Evolutionary conservation across 768 basidiomycete genomes (phyloP).

Genomic region (Rhodotorula paludigena): DNA sequence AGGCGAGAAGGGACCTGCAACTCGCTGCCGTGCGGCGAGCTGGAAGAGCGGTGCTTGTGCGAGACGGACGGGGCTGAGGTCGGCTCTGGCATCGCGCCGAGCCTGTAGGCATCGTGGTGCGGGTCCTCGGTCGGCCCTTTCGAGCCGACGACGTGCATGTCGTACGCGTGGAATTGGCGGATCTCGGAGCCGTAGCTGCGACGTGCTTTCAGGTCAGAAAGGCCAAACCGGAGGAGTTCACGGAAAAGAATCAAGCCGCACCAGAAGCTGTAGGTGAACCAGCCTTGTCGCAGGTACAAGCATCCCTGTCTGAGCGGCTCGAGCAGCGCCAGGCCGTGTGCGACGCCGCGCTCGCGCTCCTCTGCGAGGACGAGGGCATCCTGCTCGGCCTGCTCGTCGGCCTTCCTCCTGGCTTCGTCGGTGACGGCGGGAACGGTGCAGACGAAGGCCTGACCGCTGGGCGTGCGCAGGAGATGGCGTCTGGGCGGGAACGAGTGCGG

Average conservation of each 20-base stretch:
- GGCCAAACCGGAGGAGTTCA: neutral
- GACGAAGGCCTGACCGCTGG: constrained; percentile 40
- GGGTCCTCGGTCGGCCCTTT: constrained; percentile 45
- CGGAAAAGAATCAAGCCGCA: neutral
- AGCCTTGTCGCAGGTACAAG: constrained; percentile 71
- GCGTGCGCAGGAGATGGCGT: constrained; percentile 39
- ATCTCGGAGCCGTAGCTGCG: constrained; percentile 70
- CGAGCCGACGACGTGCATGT: constrained; percentile 59
- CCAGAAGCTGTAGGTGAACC: constrained; percentile 95
- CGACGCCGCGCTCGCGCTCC: constrained; percentile 31
- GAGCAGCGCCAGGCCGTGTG: constrained; percentile 36
- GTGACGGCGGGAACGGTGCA: constrained; percentile 33
- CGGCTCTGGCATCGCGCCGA: constrained; percentile 37
- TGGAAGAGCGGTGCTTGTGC: too few species aligned
- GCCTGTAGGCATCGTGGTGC: constrained; percentile 41
- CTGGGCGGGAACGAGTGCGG: constrained; percentile 1
- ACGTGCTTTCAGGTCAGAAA: neutral
- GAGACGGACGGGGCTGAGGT: constrained; percentile 22
- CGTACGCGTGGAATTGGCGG: constrained; percentile 75
- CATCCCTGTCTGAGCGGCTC: constrained; percentile 38
- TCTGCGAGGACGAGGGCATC: constrained; percentile 6
- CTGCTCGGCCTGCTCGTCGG: constrained; percentile 3
- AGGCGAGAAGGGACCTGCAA: constrained; percentile 61
- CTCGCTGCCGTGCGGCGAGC: constrained; percentile 50
- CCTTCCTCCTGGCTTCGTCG: neutral